A percentile compares a stretch with the other conserved stretches of the same genome.
Evolutionary conservation across 1,139 yeast species (phyloP).

Genomic region (Maudiozyma humilis): DNA sequence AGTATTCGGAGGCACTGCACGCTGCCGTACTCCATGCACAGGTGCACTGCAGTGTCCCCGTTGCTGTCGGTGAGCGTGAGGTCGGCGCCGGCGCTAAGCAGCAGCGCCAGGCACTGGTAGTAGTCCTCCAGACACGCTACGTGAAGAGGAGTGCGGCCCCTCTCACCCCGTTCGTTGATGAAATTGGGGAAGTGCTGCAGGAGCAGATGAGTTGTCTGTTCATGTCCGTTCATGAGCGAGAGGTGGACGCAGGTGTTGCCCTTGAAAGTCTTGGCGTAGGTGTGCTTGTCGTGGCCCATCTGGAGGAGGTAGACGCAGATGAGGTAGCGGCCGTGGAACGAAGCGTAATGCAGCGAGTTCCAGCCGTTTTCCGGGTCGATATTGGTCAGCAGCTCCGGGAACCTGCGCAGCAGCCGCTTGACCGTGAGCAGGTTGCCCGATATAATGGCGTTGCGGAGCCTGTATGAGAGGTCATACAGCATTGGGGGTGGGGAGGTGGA

Average conservation of each 20-base stretch:
- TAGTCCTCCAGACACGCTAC: constrained; percentile 61
- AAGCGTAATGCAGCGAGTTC: constrained; percentile 84
- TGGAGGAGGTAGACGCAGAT: constrained; percentile 57
- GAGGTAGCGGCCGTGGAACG: constrained; percentile 70
- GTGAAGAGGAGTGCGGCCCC: constrained; percentile 64
- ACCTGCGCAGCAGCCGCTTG: constrained; percentile 58
- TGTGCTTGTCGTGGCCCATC: constrained; percentile 43
- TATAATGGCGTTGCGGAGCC: constrained; percentile 68
- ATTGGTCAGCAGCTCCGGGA: constrained; percentile 71
- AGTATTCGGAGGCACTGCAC: constrained; percentile 55
- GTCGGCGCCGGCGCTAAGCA: constrained; percentile 78
- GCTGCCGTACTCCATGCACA: constrained; percentile 72
- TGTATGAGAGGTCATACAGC: constrained; percentile 46
- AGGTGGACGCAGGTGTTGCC: constrained; percentile 70
- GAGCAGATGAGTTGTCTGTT: constrained; percentile 72
- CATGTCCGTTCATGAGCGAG: constrained; percentile 59
- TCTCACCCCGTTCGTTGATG: constrained; percentile 52
- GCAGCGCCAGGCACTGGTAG: constrained; percentile 58
- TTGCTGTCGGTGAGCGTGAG: constrained; percentile 49
- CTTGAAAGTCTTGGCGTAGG: constrained; percentile 51
- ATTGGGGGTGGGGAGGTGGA: too few relatives aligned
- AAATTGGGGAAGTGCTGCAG: constrained; percentile 72
- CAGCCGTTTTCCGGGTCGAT: constrained; percentile 72
- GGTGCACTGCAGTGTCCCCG: constrained; percentile 73
- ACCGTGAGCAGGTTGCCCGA: constrained; percentile 69